phyloP scores from a whole-genome alignment of 2,329 filamentous ascomycete genomes.

The Calonectria pauciramosa region DNA sequence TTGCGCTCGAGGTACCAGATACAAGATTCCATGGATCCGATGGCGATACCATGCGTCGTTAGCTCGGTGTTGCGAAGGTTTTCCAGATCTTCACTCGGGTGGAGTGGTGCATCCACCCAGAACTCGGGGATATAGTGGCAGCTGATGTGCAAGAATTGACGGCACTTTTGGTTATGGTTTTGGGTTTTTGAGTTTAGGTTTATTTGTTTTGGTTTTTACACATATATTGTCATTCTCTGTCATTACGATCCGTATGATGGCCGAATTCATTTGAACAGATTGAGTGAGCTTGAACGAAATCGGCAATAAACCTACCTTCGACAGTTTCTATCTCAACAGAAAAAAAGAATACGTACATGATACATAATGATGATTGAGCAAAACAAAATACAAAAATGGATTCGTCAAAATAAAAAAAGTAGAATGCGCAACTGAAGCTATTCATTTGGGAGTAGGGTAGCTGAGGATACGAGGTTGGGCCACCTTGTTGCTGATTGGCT shows the following conservation, averaged over 20 bases:
- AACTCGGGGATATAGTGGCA: background rate
- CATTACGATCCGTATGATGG: background rate
- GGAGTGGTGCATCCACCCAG: background rate
- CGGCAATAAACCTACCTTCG: background rate
- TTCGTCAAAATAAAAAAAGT: background rate
- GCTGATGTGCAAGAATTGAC: background rate
- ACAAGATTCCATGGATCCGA: background rate
- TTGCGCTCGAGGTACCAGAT: background rate
- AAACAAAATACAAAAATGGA: background rate
- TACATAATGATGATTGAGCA: too few relatives aligned
- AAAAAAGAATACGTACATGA: background rate
- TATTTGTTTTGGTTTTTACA: background rate
- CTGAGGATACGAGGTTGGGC: background rate
- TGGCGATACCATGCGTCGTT: background rate
- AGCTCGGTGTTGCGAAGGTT: background rate
- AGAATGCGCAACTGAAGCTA: background rate
- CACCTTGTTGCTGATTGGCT: constrained; percentile 37
- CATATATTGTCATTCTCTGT: background rate
- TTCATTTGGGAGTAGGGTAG: background rate
- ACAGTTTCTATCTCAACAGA: background rate
- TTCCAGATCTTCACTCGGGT: background rate
- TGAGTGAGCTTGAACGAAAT: background rate
- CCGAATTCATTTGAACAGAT: background rate
- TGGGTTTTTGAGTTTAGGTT: too few relatives aligned
- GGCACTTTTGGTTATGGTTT: too few relatives aligned